phyloP scores from a whole-genome alignment of 2,329 filamentous ascomycete genomes.

The Trichothecium sympodiale region DNA sequence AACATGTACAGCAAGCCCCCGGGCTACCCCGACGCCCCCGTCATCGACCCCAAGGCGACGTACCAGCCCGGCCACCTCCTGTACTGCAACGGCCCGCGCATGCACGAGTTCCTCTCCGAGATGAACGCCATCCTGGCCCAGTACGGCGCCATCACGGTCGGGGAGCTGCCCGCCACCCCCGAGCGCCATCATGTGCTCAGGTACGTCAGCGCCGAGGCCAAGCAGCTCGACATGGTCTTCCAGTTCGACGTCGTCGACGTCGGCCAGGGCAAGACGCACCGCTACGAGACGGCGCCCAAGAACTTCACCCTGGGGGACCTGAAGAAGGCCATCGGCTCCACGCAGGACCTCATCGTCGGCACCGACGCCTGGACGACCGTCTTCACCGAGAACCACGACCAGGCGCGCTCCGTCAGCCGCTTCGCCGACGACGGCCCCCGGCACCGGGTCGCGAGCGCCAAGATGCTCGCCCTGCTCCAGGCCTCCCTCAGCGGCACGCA shows the following conservation, averaged over 20 bases:
- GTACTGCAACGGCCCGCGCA: conserved; percentile 56
- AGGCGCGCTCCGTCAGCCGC: conserved; percentile 45
- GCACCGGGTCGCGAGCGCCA: conserved; percentile 37
- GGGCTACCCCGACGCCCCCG: conserved; percentile 45
- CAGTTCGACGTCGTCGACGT: conserved; percentile 55
- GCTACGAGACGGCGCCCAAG: conserved; percentile 36
- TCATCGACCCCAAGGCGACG: conserved; percentile 31
- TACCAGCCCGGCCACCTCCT: conserved; percentile 43
- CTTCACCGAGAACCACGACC: conserved; percentile 57
- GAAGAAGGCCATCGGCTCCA: conserved; percentile 34
- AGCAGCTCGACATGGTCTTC: conserved; percentile 60
- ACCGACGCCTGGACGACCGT: conserved; percentile 52
- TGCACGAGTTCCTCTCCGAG: conserved; percentile 57
- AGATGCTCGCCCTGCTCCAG: conserved; percentile 47
- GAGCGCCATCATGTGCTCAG: conserved; percentile 43
- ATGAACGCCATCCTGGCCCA: conserved; percentile 49
- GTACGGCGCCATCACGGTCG: conserved; percentile 60
- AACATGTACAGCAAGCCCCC: conserved; percentile 60
- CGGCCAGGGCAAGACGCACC: conserved; percentile 38
- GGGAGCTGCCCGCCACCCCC: conserved; percentile 55
- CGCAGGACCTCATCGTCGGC: conserved; percentile 39
- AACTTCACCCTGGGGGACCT: conserved; percentile 36
- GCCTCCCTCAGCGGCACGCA: conserved; percentile 45
- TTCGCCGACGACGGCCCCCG: conserved; percentile 39
- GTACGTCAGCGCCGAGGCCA: conserved; percentile 47